These are phyloP conservation scores for Platanthera zijinensis DNA, from an alignment of 106 monocot genomes.

Conservation along the genomic window DNA sequence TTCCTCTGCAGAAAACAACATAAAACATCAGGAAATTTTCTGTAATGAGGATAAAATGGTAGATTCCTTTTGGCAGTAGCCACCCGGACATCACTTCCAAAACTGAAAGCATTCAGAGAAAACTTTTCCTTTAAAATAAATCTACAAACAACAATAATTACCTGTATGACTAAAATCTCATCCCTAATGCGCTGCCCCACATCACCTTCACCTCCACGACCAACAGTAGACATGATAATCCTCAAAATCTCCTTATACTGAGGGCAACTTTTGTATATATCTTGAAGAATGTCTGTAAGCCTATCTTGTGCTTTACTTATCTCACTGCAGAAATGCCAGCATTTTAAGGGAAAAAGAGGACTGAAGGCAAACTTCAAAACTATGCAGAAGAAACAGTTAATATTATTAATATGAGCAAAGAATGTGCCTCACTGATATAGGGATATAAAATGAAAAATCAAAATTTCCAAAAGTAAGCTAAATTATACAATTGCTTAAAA, in stretches of 20 bases:
- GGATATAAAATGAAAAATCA: not conserved
- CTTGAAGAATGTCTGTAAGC: conserved; percentile 68
- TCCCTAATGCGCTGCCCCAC: conserved; percentile 96
- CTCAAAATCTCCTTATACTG: conserved; percentile 64
- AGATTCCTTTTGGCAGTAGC: not conserved
- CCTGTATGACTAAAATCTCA: conserved; percentile 97
- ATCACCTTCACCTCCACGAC: conserved; percentile 99
- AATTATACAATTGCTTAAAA: not conserved
- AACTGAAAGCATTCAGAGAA: not conserved
- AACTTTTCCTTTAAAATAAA: not conserved
- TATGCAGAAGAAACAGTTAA: not conserved
- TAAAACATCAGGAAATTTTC: not conserved
- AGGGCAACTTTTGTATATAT: conserved; percentile 47
- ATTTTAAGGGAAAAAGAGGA: not conserved
- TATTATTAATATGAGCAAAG: not conserved
- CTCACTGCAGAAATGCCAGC: conserved; percentile 47
- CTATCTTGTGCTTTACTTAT: conserved; percentile 97
- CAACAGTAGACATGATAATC: conserved; percentile 84
- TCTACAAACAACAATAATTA: conserved; percentile 8
- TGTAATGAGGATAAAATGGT: not conserved
- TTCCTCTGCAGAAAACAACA: conserved; percentile 52
- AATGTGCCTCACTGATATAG: not conserved
- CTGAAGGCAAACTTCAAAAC: not conserved
- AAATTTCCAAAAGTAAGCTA: not conserved
- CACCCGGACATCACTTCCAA: not conserved